Percentiles rank a stretch among this genome's conserved stretches.
Conservation (phyloP, 768 basidiomycete species). For the Rhodosporidiobolus odoratus region DNA sequence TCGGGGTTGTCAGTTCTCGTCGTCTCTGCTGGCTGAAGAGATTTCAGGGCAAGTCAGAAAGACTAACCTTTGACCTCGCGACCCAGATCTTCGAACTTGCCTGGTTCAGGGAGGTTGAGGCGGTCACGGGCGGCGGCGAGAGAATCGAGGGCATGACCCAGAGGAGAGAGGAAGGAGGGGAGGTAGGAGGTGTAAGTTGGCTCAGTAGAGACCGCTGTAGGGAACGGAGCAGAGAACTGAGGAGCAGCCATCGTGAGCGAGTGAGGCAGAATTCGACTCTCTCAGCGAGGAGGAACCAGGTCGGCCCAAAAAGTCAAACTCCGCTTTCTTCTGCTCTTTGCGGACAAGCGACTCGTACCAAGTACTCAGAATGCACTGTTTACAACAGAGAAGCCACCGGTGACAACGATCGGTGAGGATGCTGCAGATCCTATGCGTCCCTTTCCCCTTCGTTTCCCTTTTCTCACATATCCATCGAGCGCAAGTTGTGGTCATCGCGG, state of each 20-base stretch:
- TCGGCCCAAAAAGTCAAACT: background rate
- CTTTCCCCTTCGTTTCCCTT: background rate
- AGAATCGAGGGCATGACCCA: constrained; percentile 63
- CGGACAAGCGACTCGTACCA: background rate
- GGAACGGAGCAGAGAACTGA: constrained; percentile 17
- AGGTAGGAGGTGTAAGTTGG: constrained; percentile 16
- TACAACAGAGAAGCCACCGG: background rate
- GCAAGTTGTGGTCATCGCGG: constrained; percentile 32
- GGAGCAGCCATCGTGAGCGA: constrained; percentile 11
- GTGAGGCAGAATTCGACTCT: background rate
- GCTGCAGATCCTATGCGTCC: background rate
- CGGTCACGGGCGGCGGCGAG: constrained; percentile 76
- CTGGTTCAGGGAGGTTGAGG: constrained; percentile 82
- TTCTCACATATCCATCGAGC: constrained; percentile 29
- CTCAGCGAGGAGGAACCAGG: background rate
- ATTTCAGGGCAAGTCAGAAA: background rate
- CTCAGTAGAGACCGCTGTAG: background rate
- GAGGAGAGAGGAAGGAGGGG: constrained; percentile 51
- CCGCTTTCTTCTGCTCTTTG: background rate
- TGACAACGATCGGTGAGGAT: background rate
- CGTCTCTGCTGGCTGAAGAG: background rate
- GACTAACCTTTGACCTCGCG: constrained; percentile 83
- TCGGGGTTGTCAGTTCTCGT: background rate
- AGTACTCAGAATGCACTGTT: background rate
- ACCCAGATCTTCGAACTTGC: constrained; percentile 82